These are phyloP conservation scores for Pontederia paniculata DNA, from an alignment of 176 grass and related monocot genomes.

Conservation along the genomic window DNA sequence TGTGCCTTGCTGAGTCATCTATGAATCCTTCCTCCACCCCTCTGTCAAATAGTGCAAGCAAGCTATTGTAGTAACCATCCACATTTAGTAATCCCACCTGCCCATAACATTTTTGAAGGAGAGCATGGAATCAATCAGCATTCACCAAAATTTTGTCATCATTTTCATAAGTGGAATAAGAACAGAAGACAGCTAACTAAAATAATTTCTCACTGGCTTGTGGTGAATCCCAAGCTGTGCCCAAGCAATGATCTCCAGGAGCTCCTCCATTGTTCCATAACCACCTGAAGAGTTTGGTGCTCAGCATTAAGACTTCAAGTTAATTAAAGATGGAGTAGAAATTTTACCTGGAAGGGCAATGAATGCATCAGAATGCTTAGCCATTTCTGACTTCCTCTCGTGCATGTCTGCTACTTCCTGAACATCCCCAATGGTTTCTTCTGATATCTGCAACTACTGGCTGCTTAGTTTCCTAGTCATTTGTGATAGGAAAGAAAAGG, in stretches of 20 bases:
- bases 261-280: conserved; percentile 92
- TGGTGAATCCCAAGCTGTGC: conserved; percentile 87
- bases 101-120: neutral
- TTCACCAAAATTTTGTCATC: no score
- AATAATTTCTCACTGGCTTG: conserved; percentile 68
- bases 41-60: conserved; percentile 83
- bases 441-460: conserved; percentile 37
- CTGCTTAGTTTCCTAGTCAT: neutral
- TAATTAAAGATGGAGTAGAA: conserved; percentile 1
- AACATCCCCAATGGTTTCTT: conserved; percentile 50
- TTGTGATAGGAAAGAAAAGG: neutral
- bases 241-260: conserved; percentile 92
- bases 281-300: conserved; percentile 38
- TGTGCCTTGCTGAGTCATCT: conserved; percentile 48
- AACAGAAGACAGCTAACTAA: conserved; percentile 24
- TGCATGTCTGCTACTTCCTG: conserved; percentile 70
- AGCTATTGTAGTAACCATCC: conserved; percentile 78
- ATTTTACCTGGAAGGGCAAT: conserved; percentile 51
- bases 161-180: conserved; percentile 2
- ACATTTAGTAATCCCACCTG: conserved; percentile 90
- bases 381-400: conserved; percentile 76
- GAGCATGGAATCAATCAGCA: neutral
- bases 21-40: conserved; percentile 89
- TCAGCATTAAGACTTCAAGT: neutral
- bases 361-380: conserved; percentile 59